Conservation (phyloP, 2,329 filamentous ascomycete species). For the Xylariales sp. region DNA sequence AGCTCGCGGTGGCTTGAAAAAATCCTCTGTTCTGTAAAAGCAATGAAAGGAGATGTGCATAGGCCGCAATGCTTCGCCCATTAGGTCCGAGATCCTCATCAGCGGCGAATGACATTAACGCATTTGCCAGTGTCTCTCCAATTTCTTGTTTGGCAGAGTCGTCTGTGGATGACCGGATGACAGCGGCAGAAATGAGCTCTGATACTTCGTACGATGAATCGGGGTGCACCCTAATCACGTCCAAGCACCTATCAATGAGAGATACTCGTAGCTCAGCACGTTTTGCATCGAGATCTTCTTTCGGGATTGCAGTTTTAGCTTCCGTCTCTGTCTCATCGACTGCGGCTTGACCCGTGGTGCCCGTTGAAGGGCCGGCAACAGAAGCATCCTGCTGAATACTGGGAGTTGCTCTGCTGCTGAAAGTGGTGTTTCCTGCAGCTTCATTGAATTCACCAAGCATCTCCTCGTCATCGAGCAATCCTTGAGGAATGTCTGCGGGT, state of each 20-base stretch:
- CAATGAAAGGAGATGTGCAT: conserved; percentile 85
- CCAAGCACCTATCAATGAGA: conserved; percentile 84
- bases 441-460: conserved; percentile 15
- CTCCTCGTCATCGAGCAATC: conserved; percentile 20
- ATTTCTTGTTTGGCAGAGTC: conserved; percentile 63
- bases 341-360: conserved; percentile 15
- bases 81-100: conserved; percentile 61
- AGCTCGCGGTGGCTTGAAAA: conserved; percentile 70
- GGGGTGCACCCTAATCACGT: conserved; percentile 83
- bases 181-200: conserved; percentile 75
- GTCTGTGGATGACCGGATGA: conserved; percentile 53
- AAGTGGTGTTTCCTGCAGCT: conserved; percentile 10
- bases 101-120: conserved; percentile 65
- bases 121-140: conserved; percentile 77
- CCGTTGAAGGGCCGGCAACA: conserved; percentile 15
- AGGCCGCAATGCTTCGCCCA: conserved; percentile 68
- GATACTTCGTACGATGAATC: conserved; percentile 87
- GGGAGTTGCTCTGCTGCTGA: conserved; percentile 15
- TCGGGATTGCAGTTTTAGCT: conserved; percentile 42
- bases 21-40: conserved; percentile 80
- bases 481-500: conserved; percentile 15
- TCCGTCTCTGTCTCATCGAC: conserved; percentile 8
- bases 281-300: conserved; percentile 76
- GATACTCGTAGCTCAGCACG: conserved; percentile 69
- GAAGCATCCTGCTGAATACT: conserved; percentile 19